These are phyloP conservation scores for Heritiera fomes DNA, from an alignment of 345 rosid species.

Conservation along the genomic window DNA sequence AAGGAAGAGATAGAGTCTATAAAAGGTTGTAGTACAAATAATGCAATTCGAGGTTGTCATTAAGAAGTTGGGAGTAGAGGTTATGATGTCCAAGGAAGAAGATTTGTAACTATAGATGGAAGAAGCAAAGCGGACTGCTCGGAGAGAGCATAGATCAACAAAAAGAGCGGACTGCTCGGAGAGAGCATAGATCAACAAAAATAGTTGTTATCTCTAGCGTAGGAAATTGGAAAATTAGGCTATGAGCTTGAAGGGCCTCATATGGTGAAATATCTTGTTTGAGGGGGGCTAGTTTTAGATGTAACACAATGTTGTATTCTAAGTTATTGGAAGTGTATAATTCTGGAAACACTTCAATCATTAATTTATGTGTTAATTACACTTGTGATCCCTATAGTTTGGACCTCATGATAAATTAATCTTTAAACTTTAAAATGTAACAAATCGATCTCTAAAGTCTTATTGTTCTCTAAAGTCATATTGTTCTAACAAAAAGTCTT, in stretches of 20 bases:
- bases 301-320: slow-evolving; percentile 29
- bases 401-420: too few relatives aligned
- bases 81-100: too few relatives aligned
- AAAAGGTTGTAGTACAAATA: too few relatives aligned
- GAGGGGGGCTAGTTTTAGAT: background rate
- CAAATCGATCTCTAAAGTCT: too few relatives aligned
- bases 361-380: background rate
- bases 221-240: slow-evolving; percentile 85
- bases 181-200: slow-evolving; percentile 86
- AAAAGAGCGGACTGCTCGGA: slow-evolving; percentile 70
- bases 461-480: too few relatives aligned
- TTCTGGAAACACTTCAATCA: background rate
- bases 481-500: too few relatives aligned
- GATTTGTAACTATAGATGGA: slow-evolving; percentile 57
- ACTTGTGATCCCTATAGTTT: too few relatives aligned
- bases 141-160: slow-evolving; percentile 76
- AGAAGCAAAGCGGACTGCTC: slow-evolving; percentile 86
- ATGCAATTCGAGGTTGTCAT: too few relatives aligned
- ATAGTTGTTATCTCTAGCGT: slow-evolving; percentile 92
- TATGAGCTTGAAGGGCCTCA: slow-evolving; percentile 96
- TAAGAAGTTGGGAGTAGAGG: too few relatives aligned
- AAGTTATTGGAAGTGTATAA: background rate
- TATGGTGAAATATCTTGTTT: slow-evolving; percentile 81
- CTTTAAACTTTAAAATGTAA: too few relatives aligned
- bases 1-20: too few relatives aligned